Evolutionary conservation across 2,329 filamentous ascomycete genomes (phyloP), one percentile per base, ranked within the genome.

Genomic region (Fusarium gaditjirri): DNA sequence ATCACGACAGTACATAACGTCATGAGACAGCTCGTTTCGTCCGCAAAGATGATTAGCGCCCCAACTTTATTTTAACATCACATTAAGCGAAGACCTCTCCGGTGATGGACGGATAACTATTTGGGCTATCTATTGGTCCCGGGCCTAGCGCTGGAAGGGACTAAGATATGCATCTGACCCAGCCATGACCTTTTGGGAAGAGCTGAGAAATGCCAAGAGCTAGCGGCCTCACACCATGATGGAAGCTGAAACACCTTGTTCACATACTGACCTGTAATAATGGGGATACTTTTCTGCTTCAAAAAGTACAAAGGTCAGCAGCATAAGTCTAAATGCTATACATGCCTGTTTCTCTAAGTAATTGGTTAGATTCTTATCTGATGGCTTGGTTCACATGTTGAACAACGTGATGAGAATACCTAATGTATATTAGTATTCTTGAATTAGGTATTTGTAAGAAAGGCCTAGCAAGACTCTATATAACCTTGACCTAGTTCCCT

Each of bases 391-490:
- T n/a, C 44, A 47, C 44, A 47, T 31, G 44, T 31, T 47, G 3
- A 31, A n/a, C 44, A 31, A 17, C 7, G 44, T 31, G 21, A 47
- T n/a, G 27, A 1, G 27, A 17, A n/a, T 17, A 4, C 14, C 27
- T 1, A 9, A 31, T 12, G 4, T 12, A 7, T 31, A 6, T n/a
- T 1, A 12, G 44, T 17, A n/a, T n/a, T 29, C 44, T 29, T 3
- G 4, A 47, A n/a, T 8, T 2, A 29, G 13, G 16, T n/a, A n/a
- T 16, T 2, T n/a, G 9, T 8, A 16, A 29, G 9, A n/a, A 29
- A n/a, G 9, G 10, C 10, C 2, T 23, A 5, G 13, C 0, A 17
- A 7, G 10, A 3, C 27, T 31, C 3, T 21, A 46, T n/a, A 31
- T 31, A 47, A 47, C 1, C 1, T 17, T 12, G 9, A 17, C 21